Base-by-base conservation (phyloP, 257 asterid genomes). In the Plantago major region DNA sequence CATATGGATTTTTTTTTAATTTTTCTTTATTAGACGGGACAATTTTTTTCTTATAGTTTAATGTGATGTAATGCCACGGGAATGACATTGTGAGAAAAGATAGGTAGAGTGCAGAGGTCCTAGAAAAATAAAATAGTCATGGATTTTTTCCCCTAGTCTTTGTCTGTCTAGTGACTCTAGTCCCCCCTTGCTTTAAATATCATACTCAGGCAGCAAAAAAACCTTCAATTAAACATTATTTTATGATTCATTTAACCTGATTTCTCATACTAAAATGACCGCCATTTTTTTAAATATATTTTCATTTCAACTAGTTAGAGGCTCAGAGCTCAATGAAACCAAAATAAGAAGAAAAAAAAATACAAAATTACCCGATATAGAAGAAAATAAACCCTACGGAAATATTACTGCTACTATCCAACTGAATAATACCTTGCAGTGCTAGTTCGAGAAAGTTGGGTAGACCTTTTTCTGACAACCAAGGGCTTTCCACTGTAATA, bases 401-500 rank as follows among this genome's bases (percentile, higher is more conserved):
- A 33, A 1, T 1, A 1, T 33, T 33, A 33, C 8, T 33, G 7
- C 40, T 33, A 33, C 6, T 33, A 33, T 33, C 40, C 40, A 68
- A 57, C 28, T 43, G 49, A 46, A 55, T 45, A 63, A 55, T 76
- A 92, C 98, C 98, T 89, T 45, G 71, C 85, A 2, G 97, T 86
- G 84, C 84, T 84, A 42, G 97, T 83, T 74, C 97, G 85, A 63
- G 86, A 69, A 69, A 86, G 88, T 72, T 79, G 93, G 47, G 57
- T 63, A 46, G 81, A 74, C 81, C 74, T 73, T 67, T 54, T 83
- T 72, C 83, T 92, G 38, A 82, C 76, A 70, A 80, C 79, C 62
- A 68, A 45, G 69, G 88, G 72, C 71, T 89, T 92, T 56, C 97
- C 99, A 42, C 96, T 89, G 72, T 84, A 92, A 74, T 89, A 89